Evolutionary conservation across 148 eudicot genomes (phyloP), one percentile per base, ranked within the genome.

Genomic region (Persicaria tinctoria): DNA sequence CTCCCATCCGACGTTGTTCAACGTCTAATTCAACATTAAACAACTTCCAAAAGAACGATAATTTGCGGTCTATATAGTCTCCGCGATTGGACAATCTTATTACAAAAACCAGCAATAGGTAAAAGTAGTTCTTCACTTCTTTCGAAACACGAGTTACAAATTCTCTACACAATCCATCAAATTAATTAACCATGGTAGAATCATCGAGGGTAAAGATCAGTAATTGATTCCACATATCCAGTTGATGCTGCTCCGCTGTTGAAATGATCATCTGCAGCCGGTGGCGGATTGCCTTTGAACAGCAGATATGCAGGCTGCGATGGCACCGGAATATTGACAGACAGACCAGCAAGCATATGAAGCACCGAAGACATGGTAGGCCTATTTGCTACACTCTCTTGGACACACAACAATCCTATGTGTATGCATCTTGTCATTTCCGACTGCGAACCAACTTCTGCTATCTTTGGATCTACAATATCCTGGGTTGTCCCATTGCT

Each of bases 381-480:
- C 59, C 85, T 68, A 60, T 75, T 74, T 32, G 41, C 76, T 38
- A 78, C 81, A 32, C 78, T 71, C 74, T 80, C 84, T 74, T 81
- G 86, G 44, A 84, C 80, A 32, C 86, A 78, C 46, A 84, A 8
- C 23, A 84, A 73, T 55, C 82, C 86, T 16, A 84, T 49, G 9
- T 79, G 76, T 76, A 76, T 50, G 68, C 83, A 83, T 63, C 75
- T 83, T 63, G 68, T 63, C 45, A 63, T 38, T 32, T 63, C 45
- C 27, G 68, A 32, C 11, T 10, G 68, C 9, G 44, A 63, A 20
- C 16, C 53, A 20, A 7, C 18, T 10, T 9, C 6, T 51, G 72
- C 57, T 32, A 63, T 63, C 6, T 18, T 16, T 5, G 72, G 69
- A 59, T 83, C 86, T 56, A 83, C 63, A 47, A 83, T 5, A 8